These are phyloP conservation scores for Eucalyptus grandis DNA, from an alignment of 345 rosid genomes.

Conservation along the genomic window DNA sequence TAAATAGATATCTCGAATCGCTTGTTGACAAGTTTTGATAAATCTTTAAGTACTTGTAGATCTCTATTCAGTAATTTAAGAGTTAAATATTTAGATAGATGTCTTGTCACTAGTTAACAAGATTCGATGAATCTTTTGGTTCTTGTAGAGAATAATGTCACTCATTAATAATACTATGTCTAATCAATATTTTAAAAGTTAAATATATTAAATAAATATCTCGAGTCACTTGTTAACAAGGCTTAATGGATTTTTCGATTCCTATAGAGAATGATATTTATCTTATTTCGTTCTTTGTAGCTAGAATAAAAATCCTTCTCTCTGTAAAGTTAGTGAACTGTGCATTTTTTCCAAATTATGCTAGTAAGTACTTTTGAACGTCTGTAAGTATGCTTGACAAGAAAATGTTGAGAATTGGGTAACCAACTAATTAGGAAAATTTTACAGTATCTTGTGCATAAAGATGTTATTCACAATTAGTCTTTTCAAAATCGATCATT, in stretches of 20 bases:
- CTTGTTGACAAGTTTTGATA: rapidly evolving
- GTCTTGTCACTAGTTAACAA: too few relatives aligned
- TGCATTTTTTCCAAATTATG: not conserved
- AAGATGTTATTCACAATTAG: not conserved
- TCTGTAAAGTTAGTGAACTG: not conserved
- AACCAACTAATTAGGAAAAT: not conserved
- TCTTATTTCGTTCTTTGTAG: not conserved
- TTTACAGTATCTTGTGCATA: not conserved
- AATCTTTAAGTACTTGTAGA: not conserved
- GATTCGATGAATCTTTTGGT: too few relatives aligned
- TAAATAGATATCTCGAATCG: not conserved
- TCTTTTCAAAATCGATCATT: not conserved
- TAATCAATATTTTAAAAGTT: not conserved
- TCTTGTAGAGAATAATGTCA: too few relatives aligned
- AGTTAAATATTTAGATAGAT: too few relatives aligned
- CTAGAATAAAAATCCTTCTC: not conserved
- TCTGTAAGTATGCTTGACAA: not conserved
- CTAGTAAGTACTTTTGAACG: too few relatives aligned
- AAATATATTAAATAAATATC: not conserved
- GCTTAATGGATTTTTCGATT: rapidly evolving
- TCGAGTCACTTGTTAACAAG: not conserved
- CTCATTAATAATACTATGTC: too few relatives aligned
- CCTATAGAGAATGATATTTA: rapidly evolving
- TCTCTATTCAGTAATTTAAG: too few relatives aligned
- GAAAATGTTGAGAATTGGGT: not conserved